Evolutionary conservation across 208 protist genomes (phyloP), one percentile per base, ranked within the genome.

Genomic region (Angomonas ambiguus): DNA sequence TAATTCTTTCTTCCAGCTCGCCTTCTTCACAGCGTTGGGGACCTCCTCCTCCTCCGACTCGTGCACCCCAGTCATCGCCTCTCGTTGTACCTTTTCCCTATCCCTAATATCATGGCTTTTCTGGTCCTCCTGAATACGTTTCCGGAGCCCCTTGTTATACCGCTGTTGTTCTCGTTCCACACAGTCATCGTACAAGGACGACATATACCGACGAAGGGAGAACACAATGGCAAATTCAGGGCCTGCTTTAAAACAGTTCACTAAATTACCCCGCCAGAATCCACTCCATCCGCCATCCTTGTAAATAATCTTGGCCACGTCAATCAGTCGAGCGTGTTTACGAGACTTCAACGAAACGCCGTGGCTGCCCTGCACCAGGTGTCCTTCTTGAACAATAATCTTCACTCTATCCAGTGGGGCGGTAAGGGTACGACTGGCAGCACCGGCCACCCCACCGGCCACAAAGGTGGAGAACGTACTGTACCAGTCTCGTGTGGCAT

Each of bases 401-500:
- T 96, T 96, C 25, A 97, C 82, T 41, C 93, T 83, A 57, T 97
- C 93, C n/a, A 97, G 70, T 6, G 93, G 93, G 13, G 93, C 93
- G 4, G 91, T 96, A 30, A 91, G 61, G 11, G 91, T 95, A 8
- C 93, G 79, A 72, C 87, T 94, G 32, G 83, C 80, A 13, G 86
- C 80, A 0, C 91, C 93, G 0, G 93, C 93, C 10, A 94, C 70
- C 34, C 83, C 85, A 69, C 91, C 91, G 4, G 91, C 83, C 41
- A 91, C 51, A 71, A 94, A 96, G 1, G 91, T 94, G 8, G 85
- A 78, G 24, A 76, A 57, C 20, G 84, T 88, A 45, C 79, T 91
- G 60, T 93, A 82, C 80, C 84, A 88, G 62, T 95, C 87, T 31
- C 90, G 74, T 10, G 80, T 85, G 8, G 87, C 57, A 34, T 86